These are phyloP conservation scores for Xylaria sp. DNA, from an alignment of 2,329 filamentous ascomycete genomes.

Conservation along the genomic window DNA sequence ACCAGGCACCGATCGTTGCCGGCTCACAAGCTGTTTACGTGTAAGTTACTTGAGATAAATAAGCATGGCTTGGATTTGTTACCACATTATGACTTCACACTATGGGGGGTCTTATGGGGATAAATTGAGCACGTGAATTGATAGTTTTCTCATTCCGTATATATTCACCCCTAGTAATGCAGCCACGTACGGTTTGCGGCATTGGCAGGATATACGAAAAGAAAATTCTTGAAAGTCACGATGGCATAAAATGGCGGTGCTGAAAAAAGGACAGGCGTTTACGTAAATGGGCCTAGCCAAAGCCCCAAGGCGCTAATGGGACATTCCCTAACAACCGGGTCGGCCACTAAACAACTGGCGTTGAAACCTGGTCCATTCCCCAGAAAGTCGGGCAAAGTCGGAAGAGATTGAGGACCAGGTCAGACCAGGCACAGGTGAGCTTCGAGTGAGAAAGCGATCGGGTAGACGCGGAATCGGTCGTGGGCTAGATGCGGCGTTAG, in stretches of 20 bases:
- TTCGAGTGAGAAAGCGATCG: background rate
- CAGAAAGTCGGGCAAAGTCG: conserved; percentile 31
- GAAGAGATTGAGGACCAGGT: conserved; percentile 6
- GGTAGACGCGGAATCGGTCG: conserved; percentile 22
- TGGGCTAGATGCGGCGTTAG: background rate
- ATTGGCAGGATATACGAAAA: background rate
- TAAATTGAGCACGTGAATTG: conserved; percentile 10
- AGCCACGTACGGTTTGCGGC: background rate
- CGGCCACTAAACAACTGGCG: conserved; percentile 8
- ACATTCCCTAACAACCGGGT: conserved; percentile 17
- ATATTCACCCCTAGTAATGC: background rate
- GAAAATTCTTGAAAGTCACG: conserved; percentile 24
- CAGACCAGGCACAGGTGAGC: too few relatives aligned
- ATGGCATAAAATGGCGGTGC: conserved; percentile 5
- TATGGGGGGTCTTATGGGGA: conserved; percentile 3
- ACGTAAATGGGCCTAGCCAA: conserved; percentile 11
- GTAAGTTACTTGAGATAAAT: background rate
- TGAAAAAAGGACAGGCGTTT: conserved; percentile 1
- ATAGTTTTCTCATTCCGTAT: background rate
- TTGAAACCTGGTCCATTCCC: too few relatives aligned
- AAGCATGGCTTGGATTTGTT: background rate
- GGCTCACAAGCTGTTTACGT: background rate
- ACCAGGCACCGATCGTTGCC: background rate
- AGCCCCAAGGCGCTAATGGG: conserved; percentile 8
- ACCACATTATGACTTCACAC: conserved; percentile 4